Evolutionary conservation across 2,329 filamentous ascomycete species (phyloP), one percentile per base, ranked within the genome.

Genomic region (Colletotrichum sp.): DNA sequence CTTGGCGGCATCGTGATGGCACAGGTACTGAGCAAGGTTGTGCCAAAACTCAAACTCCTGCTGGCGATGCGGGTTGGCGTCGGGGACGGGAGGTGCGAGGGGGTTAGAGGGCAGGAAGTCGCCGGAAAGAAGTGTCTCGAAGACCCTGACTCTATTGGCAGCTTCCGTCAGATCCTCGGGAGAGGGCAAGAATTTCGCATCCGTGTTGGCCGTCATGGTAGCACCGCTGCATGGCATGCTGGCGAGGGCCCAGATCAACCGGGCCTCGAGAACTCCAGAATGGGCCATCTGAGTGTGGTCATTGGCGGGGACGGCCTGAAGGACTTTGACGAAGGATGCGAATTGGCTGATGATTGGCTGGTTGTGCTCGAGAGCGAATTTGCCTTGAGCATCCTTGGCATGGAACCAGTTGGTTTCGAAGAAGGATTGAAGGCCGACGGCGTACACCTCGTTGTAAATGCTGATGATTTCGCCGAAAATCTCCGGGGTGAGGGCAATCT

Each of bases 341-440:
- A 96, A 91, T 77, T 93, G 90, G 68, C 93, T 91, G 79, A 94
- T 88, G n/a, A 95, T 86, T 32, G 87, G 85, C 32, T 88, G 85
- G 81, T 94, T 88, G 66, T 86, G 84, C 71, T 87, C 86, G 72
- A 92, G 85, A n/a, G 87, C 82, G 81, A 85, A 86, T 52, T 85
- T 83, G 68, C 86, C 83, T 75, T 86, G 84, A 16, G 83, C 76
- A 49, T 88, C 88, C 63, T 82, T 82, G 64, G 89, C 87, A 76
- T 88, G 91, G 85, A 95, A 98, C 96, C 96, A 99, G 32, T 89
- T 90, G 8, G 95, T 95, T 83, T 98, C 96, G 77, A 98, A 90
- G 77, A 97, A 93, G 66, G 90, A 90, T 83, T 95, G 93, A 63
- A 97, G 90, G 9, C 92, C 94, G 2, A 90, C 90, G 6, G 93